phyloP scores from a whole-genome alignment of 192 early-diverging fungal species.

The Coemansia sp. region DNA sequence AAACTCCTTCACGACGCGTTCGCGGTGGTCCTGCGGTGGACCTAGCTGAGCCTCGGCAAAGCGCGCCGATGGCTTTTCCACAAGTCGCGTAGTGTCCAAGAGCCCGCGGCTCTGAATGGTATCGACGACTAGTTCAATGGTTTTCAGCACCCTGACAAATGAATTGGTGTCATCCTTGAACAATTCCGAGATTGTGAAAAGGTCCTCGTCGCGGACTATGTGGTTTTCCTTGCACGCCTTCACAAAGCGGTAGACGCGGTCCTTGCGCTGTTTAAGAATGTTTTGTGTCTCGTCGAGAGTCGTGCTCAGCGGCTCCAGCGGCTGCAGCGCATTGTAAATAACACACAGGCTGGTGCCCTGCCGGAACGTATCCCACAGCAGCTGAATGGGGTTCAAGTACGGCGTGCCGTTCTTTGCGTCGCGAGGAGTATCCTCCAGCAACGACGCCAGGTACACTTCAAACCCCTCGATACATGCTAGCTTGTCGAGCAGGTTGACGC shows the following conservation, averaged over 20 bases:
- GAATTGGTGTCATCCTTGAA: conserved; percentile 94
- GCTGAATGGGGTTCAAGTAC: conserved; percentile 64
- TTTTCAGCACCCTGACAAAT: conserved; percentile 93
- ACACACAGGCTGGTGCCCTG: conserved; percentile 66
- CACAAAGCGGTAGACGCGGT: conserved; percentile 81
- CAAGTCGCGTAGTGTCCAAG: conserved; percentile 30
- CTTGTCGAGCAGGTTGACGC: conserved; percentile 65
- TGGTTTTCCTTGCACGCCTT: conserved; percentile 81
- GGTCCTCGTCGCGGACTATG: conserved; percentile 68
- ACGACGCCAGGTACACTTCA: conserved; percentile 55
- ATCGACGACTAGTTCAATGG: conserved; percentile 73
- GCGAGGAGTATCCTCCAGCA: conserved; percentile 34
- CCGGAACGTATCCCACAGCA: conserved; percentile 70
- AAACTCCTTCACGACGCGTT: conserved; percentile 82
- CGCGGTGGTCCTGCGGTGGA: conserved; percentile 82
- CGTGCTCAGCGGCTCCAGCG: conserved; percentile 59
- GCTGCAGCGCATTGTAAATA: conserved; percentile 68
- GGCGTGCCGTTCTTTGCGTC: conserved; percentile 40
- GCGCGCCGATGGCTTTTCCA: conserved; percentile 46
- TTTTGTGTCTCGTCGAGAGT: conserved; percentile 56
- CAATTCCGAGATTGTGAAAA: conserved; percentile 83
- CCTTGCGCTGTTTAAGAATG: conserved; percentile 70
- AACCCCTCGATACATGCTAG: conserved; percentile 71
- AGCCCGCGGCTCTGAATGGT: conserved; percentile 63
- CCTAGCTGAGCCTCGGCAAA: conserved; percentile 54